Evolutionary conservation across 1,284 basidiomycete genomes (phyloP).

Genomic region (Trametes polyzona): DNA sequence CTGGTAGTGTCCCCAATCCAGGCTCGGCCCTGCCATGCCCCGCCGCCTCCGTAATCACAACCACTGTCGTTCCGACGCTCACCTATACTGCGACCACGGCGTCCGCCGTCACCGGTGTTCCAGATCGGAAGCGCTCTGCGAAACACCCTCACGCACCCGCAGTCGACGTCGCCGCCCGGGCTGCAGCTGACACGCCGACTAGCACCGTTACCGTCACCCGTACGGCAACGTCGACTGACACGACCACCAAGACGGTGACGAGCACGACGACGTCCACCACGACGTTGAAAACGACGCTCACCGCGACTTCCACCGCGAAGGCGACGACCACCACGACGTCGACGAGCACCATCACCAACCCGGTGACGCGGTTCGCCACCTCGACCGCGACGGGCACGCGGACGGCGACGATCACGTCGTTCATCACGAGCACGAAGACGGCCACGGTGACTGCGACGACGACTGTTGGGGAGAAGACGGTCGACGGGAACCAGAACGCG

Average conservation of each 20-base stretch:
- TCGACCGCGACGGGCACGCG: not conserved
- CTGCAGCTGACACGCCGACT: conserved; percentile 49
- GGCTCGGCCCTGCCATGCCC: not conserved
- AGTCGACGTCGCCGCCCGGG: not conserved
- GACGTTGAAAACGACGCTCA: not conserved
- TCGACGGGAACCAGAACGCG: not conserved
- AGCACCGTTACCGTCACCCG: not conserved
- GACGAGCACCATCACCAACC: conserved; percentile 3
- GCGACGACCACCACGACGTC: not conserved
- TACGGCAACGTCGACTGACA: not conserved
- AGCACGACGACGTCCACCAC: not conserved
- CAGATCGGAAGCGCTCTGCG: not conserved
- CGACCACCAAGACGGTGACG: not conserved
- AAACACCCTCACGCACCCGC: not conserved
- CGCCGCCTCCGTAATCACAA: not conserved
- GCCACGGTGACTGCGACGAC: not conserved
- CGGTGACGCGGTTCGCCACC: not conserved
- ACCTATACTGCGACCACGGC: not conserved
- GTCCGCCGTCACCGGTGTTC: not conserved
- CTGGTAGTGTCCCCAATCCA: not conserved
- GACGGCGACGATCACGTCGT: conserved; percentile 1
- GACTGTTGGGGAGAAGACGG: not conserved
- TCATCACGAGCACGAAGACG: not conserved
- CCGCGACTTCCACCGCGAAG: not conserved
- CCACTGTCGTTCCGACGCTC: not conserved